Conservation (phyloP, 2,329 filamentous ascomycete genomes). For the Stachybotrys chartarum region DNA sequence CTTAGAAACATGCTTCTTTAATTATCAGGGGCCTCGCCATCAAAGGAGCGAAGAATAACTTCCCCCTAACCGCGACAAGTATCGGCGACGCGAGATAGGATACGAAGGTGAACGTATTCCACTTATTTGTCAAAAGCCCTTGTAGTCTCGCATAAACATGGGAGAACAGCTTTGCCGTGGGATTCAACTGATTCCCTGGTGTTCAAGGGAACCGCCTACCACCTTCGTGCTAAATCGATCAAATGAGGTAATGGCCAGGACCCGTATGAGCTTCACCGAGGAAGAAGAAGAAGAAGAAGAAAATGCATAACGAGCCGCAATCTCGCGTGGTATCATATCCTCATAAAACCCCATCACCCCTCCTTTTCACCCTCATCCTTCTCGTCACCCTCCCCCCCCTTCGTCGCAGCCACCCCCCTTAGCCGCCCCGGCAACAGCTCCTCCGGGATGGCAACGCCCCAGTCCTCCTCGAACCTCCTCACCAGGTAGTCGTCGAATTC, state of each 20-base stretch:
- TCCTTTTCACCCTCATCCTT: background rate
- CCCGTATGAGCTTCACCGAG: too few species aligned
- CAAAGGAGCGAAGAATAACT: constrained; percentile 68
- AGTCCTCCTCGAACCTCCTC: constrained; percentile 38
- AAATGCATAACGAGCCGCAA: background rate
- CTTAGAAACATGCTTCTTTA: constrained; percentile 92
- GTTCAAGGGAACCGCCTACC: background rate
- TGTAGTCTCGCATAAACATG: background rate
- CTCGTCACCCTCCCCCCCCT: background rate
- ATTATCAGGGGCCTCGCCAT: constrained; percentile 53
- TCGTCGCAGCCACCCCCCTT: background rate
- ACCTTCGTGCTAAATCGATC: too few species aligned
- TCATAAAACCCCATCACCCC: background rate
- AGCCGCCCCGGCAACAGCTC: constrained; percentile 12
- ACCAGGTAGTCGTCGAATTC: constrained; percentile 42
- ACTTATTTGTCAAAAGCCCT: background rate
- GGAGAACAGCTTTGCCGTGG: background rate
- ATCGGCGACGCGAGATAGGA: too few species aligned
- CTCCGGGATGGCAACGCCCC: constrained; percentile 34
- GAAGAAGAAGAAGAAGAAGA: too few species aligned
- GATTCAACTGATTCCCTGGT: background rate
- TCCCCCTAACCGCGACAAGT: constrained; percentile 28
- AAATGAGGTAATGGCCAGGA: background rate
- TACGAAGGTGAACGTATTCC: too few species aligned
- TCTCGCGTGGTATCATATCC: background rate